Conservation (phyloP, 2,329 filamentous ascomycete species). For the Paecilomyces formosus region DNA sequence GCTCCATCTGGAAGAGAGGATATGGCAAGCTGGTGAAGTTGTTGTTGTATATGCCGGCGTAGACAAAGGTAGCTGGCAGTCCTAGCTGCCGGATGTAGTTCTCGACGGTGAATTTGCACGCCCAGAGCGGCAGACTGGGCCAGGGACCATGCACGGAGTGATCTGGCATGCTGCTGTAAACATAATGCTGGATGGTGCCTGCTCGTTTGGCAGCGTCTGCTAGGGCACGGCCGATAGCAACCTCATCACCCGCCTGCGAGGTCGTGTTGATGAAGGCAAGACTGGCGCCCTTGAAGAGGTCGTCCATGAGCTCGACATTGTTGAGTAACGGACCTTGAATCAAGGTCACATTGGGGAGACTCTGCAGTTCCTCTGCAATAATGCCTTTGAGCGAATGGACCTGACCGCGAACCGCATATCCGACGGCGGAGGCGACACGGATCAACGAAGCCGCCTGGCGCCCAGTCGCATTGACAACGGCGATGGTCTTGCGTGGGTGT, state of each 20-base stretch:
- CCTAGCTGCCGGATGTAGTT: constrained; percentile 79
- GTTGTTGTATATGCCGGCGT: constrained; percentile 97
- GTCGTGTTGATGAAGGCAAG: constrained; percentile 97
- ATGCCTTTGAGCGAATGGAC: constrained; percentile 79
- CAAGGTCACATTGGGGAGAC: constrained; percentile 72
- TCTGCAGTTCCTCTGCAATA: constrained; percentile 77
- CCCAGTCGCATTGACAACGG: constrained; percentile 91
- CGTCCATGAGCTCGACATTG: constrained; percentile 63
- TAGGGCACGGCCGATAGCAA: constrained; percentile 77
- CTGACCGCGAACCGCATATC: constrained; percentile 88
- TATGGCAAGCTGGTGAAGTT: constrained; percentile 93
- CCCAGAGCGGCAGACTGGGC: constrained; percentile 84
- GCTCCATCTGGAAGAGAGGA: constrained; percentile 90
- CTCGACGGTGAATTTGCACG: constrained; percentile 85
- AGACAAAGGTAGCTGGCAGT: constrained; percentile 84
- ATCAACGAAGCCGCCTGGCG: constrained; percentile 94
- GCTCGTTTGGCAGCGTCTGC: constrained; percentile 83
- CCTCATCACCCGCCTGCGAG: constrained; percentile 83
- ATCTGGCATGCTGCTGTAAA: constrained; percentile 97
- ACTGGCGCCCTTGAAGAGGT: constrained; percentile 76
- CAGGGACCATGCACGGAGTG: constrained; percentile 76
- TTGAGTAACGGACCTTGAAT: constrained; percentile 61
- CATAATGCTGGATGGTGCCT: constrained; percentile 72
- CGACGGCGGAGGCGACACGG: constrained; percentile 85
- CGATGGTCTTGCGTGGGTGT: constrained; percentile 66